Base-by-base conservation (phyloP, 176 grass and related monocot species). In the Paspalum vaginatum region DNA sequence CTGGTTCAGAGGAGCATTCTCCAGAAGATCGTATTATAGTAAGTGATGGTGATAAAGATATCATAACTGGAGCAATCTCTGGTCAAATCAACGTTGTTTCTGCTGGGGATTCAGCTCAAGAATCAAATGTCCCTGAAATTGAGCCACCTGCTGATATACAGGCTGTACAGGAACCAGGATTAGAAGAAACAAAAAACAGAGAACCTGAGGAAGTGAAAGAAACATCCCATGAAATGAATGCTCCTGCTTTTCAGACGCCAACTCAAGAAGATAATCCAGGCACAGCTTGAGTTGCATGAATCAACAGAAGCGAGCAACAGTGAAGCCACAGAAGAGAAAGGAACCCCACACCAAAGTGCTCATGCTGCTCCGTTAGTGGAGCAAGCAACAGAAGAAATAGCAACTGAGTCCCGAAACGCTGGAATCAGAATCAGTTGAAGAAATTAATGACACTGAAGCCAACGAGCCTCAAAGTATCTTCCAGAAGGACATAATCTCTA, bases 371-470 rank as follows among this genome's bases (percentile, higher is more conserved):
- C 46, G 48, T 61, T 45, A 20, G 54, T 85, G n/a, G 82, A 70
- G 8, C 25, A 75, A 75, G 11, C 49, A 69, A 54, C 55, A 64
- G 82, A 89, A 64, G 82, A 70, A 70, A 89, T 15, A 75, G 51
- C 13, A 61, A 75, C 45, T 61, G 45, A 75, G 39, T n/a, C 55
- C 63, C 46, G 45, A 77, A 24, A 45, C 45, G 27, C 25, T 47
- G 46, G 55, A 88, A 69, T 14, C 39, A 68, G 70, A 76, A 65
- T 63, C 72, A 65, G 27, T 21, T 7, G 41, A 85, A 57, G 78
- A 81, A 58, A 49, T 65, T 9, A 57, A 54, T 25, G 70, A 77
- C 8, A 72, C 2, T 65, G 65, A 81, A 52, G 49, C 78, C 4
- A 71, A 27, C 5, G 17, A 77, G 32, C 11, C 46, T 70, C 54